Evolutionary conservation across 2,329 filamentous ascomycete genomes (phyloP).

Genomic region (Rhynchosporium agropyri): DNA sequence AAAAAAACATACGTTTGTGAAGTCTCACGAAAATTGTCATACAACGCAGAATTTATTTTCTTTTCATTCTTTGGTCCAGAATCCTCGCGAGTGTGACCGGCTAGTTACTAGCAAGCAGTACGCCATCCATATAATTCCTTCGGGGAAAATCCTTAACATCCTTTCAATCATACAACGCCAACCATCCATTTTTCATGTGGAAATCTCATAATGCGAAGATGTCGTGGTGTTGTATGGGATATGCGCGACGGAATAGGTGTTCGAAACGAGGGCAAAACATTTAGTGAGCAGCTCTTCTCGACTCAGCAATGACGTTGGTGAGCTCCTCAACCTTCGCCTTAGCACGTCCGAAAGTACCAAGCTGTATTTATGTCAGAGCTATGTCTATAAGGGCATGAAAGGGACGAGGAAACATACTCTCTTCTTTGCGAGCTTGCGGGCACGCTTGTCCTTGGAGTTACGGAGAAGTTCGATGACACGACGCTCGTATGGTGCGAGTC

Average conservation of each 20-base stretch:
- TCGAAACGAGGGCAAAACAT: conserved; percentile 39
- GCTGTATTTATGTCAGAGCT: conserved; percentile 52
- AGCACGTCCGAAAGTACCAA: conserved; percentile 97
- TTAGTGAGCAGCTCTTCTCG: conserved; percentile 78
- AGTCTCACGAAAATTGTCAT: neutral
- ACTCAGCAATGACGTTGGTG: conserved; percentile 95
- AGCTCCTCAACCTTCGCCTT: conserved; percentile 99
- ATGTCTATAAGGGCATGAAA: neutral
- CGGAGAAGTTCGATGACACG: conserved; percentile 98
- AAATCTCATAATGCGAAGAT: conserved; percentile 18
- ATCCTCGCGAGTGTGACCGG: neutral
- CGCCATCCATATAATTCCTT: neutral
- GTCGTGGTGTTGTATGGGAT: neutral
- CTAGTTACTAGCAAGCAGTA: neutral
- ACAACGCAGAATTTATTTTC: conserved; percentile 15
- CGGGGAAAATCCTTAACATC: neutral
- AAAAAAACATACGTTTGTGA: neutral
- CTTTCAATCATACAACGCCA: conserved; percentile 36
- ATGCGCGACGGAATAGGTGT: neutral
- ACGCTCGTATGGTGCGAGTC: conserved; percentile 94
- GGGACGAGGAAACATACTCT: conserved; percentile 63
- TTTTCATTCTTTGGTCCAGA: conserved; percentile 3
- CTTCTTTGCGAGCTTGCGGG: conserved; percentile 99
- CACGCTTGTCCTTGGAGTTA: conserved; percentile 99
- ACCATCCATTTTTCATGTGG: conserved; percentile 22